Evolutionary conservation across 495 filamentous ascomycete species (phyloP), one percentile per base, ranked within the genome.

Genomic region (Elaphomyces granulatus): DNA sequence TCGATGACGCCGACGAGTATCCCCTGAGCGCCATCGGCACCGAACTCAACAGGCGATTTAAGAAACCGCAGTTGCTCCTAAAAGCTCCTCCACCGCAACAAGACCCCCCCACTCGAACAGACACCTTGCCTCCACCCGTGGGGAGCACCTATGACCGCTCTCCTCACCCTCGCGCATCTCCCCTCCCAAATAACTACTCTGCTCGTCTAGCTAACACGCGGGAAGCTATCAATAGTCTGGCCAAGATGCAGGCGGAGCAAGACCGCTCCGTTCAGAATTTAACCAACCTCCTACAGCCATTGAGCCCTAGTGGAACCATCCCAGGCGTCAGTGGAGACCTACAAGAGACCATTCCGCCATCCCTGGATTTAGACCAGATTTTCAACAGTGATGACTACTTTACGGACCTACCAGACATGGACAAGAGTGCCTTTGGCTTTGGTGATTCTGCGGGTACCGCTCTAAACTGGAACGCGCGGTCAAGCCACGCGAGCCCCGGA

Each of bases 251-350:
- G 51, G 67, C 68, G 16, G 74, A 87, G 31, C 83, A 92, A 47
- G 70, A 76, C 36, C 62, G 66, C 23, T 77, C 79, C 15, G 74
- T 95, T 4, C 71, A 81, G 40, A 72, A 80, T 39, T 63, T 95
- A 17, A 71, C 74, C 37, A 71, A 72, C 23, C 53, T 82, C 0
- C 64, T 94, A 16, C 76, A 80, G 20, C 85, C 87, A 1, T 63
- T 92, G 20, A 83, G 77, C 49, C 86, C 85, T 0, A 81, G 72
- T 3, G 85, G 85, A 9, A 67, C 68, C 14, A 90, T 94, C 37
- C 84, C 85, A 1, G 85, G 83, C 8, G 54, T 92, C 2, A 65
- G 66, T 20, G 63, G 67, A 4, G 46, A 56, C 10, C 66, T 63
- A 18, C n/a, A n/a, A n/a, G n/a, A n/a, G n/a, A 60, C 46, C 41